phyloP scores from a whole-genome alignment of 768 basidiomycete species.

The Tulasnella sp. region DNA sequence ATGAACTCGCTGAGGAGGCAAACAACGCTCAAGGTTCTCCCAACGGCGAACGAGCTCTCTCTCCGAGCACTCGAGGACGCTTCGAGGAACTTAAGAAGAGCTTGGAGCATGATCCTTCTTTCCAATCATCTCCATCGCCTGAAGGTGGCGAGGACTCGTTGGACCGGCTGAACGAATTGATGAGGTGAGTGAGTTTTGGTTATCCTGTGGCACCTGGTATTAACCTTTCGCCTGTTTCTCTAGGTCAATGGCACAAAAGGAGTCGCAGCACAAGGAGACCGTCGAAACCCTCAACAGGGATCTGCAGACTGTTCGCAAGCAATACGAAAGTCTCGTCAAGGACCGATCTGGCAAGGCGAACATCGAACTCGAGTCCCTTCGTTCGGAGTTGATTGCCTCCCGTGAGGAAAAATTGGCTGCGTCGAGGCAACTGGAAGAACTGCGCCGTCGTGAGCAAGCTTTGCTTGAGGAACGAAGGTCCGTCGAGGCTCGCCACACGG shows the following conservation, averaged over 20 bases:
- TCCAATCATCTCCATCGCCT: neutral
- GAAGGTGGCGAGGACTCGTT: conserved; percentile 45
- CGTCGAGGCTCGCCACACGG: conserved; percentile 31
- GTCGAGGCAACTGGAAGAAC: conserved; percentile 45
- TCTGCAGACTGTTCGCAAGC: conserved; percentile 43
- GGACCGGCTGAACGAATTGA: conserved; percentile 79
- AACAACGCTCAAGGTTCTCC: neutral
- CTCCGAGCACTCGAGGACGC: conserved; percentile 62
- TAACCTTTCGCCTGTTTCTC: conserved; percentile 20
- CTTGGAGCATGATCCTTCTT: conserved; percentile 41
- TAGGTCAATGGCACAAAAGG: conserved; percentile 97
- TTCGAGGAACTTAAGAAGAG: conserved; percentile 67
- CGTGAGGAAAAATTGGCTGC: conserved; percentile 43
- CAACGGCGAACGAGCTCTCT: conserved; percentile 33
- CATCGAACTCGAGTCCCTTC: conserved; percentile 69
- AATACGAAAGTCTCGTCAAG: conserved; percentile 73
- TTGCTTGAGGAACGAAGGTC: conserved; percentile 33
- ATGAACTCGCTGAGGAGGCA: conserved; percentile 15
- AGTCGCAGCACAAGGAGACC: conserved; percentile 75
- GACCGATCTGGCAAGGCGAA: conserved; percentile 92
- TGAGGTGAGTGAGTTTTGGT: conserved; percentile 55
- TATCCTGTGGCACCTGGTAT: neutral
- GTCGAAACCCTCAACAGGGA: conserved; percentile 59
- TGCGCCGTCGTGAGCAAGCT: conserved; percentile 49
- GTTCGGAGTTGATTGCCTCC: conserved; percentile 26